Evolutionary conservation across 441 rosid genomes (phyloP).

Genomic region (Arabidopsis lyrata): DNA sequence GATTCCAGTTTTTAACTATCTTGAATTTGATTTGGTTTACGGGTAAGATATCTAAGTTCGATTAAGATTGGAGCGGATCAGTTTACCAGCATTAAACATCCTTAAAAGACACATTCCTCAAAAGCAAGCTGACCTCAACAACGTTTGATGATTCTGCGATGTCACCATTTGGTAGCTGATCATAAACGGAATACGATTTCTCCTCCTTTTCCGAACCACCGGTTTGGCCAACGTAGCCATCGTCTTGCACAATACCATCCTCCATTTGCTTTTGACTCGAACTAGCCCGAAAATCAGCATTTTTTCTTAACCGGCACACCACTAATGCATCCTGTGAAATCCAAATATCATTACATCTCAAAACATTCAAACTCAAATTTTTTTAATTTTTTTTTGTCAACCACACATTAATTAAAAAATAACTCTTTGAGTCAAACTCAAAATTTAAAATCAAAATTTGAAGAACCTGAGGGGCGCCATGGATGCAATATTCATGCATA

Average conservation of each 20-base stretch:
- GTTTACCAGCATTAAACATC: neutral
- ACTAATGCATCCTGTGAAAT: conserved; percentile 73
- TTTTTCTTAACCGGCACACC: conserved; percentile 79
- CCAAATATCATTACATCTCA: neutral
- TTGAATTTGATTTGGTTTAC: neutral
- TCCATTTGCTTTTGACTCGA: conserved; percentile 36
- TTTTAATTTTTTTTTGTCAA: no score
- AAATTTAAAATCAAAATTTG: neutral
- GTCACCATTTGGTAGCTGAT: conserved; percentile 47
- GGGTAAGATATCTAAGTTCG: neutral
- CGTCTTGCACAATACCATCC: conserved; percentile 36
- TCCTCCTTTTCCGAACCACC: conserved; percentile 46
- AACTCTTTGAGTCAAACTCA: neutral
- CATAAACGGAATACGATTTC: conserved; percentile 1
- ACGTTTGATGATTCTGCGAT: conserved; percentile 56
- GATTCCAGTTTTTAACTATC: neutral
- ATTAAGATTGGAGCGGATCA: neutral
- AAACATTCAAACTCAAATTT: neutral
- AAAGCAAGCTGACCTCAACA: conserved; percentile 48
- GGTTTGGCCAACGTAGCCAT: conserved; percentile 27
- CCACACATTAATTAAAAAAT: no score
- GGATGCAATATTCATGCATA: conserved; percentile 83
- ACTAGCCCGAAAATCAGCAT: conserved; percentile 52
- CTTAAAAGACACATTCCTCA: neutral
- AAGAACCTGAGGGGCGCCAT: conserved; percentile 64